These are phyloP conservation scores for Amaranthus palmeri DNA, from an alignment of 148 eudicot genomes.

Conservation along the genomic window DNA sequence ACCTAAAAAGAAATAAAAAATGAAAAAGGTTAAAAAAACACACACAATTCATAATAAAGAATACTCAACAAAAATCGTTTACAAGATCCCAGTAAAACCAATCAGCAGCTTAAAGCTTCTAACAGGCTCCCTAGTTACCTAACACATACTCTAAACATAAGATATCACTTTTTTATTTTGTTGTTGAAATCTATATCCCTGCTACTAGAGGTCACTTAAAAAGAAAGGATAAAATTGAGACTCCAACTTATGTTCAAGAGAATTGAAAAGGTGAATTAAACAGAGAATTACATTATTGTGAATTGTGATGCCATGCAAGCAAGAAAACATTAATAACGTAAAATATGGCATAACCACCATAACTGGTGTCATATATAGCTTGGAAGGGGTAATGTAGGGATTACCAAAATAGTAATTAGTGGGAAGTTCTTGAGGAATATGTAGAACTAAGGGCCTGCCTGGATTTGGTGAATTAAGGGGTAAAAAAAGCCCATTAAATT, in stretches of 20 bases:
- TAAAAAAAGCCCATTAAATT: too few relatives aligned
- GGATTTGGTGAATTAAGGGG: too few relatives aligned
- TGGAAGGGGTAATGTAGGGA: too few relatives aligned
- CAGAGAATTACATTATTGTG: background rate
- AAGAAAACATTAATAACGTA: too few relatives aligned
- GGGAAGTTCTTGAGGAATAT: too few relatives aligned
- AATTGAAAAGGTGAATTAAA: background rate
- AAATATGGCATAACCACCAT: too few relatives aligned
- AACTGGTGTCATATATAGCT: too few relatives aligned
- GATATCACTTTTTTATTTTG: background rate
- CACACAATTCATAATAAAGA: background rate
- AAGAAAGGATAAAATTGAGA: background rate
- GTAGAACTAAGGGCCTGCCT: too few relatives aligned
- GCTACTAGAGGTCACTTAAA: background rate
- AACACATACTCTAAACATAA: background rate
- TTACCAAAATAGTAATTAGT: too few relatives aligned
- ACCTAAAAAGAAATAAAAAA: slow-evolving; percentile 11
- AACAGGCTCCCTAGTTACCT: background rate
- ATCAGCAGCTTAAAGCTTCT: background rate
- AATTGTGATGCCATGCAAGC: too few relatives aligned
- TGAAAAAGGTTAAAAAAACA: background rate
- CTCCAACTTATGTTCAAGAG: background rate
- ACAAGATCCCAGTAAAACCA: background rate
- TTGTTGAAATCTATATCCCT: background rate
- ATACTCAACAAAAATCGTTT: background rate